phyloP scores from a whole-genome alignment of 1,284 basidiomycete species.

The Naganishia liquefaciens region DNA sequence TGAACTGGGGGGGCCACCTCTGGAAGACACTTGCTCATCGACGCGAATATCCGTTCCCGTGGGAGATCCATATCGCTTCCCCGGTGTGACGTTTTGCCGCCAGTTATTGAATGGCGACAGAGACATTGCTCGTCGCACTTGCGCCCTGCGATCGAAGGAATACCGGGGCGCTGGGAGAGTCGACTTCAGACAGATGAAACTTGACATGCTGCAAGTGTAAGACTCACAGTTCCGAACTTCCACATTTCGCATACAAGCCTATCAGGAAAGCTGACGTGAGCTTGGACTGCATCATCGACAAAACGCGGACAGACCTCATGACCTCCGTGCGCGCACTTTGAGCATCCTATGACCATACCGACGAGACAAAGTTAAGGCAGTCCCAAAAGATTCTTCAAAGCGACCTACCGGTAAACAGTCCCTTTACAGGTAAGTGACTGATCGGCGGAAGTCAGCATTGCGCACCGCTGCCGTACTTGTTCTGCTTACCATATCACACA shows the following conservation, averaged over 20 bases:
- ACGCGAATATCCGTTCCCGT: conserved; percentile 1
- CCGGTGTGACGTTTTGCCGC: conserved; percentile 15
- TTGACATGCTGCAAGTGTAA: no score
- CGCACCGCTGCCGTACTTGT: not conserved
- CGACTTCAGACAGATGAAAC: not conserved
- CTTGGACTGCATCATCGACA: not conserved
- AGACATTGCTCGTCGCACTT: conserved; percentile 1
- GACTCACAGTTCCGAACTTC: conserved; percentile 21
- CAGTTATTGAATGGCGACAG: conserved; percentile 22
- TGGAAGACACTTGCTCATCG: not conserved
- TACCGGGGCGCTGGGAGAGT: conserved; percentile 8
- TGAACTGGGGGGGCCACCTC: conserved; percentile 10
- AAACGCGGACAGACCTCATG: conserved; percentile 1
- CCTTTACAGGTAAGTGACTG: conserved; percentile 31
- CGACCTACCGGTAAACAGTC: conserved; percentile 9
- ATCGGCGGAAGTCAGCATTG: not conserved
- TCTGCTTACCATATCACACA: conserved; percentile 32
- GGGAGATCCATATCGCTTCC: conserved; percentile 20
- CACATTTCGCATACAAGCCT: conserved; percentile 24
- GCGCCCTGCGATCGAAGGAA: conserved; percentile 4
- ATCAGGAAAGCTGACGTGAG: not conserved
- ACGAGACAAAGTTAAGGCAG: not conserved
- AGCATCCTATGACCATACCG: not conserved
- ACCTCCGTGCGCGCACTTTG: conserved; percentile 23
- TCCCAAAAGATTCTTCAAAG: no score